phyloP scores from a whole-genome alignment of 139 green algal genomes.

The Tetradesmus obliquus region DNA sequence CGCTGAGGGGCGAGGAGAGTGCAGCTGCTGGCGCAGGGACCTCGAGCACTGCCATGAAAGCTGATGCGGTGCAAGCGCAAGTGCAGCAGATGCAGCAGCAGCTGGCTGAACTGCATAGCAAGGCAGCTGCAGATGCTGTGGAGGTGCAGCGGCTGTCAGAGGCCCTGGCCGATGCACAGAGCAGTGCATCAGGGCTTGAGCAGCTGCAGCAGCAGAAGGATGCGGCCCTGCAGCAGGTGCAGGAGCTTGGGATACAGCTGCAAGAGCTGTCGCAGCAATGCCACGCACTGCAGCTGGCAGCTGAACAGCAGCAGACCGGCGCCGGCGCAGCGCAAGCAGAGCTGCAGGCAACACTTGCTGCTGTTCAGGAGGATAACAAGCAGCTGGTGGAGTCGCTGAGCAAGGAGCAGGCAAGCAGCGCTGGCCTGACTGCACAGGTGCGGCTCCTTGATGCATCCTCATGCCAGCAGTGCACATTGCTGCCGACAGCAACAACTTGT shows the following conservation, averaged over 20 bases:
- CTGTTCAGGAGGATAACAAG: slow-evolving; percentile 2
- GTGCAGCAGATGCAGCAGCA: slow-evolving; percentile 3
- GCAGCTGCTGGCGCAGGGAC: background rate
- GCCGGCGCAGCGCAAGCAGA: background rate
- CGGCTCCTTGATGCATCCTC: background rate
- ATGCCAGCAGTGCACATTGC: too few relatives aligned
- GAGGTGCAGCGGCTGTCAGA: background rate
- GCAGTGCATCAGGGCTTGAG: background rate
- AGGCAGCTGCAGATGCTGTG: slow-evolving; percentile 6
- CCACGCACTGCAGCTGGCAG: slow-evolving; percentile 5
- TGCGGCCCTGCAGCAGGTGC: slow-evolving; percentile 30
- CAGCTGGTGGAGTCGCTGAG: slow-evolving; percentile 10
- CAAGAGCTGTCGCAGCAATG: background rate
- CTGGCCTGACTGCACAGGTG: slow-evolving; percentile 4
- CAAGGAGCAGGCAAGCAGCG: background rate
- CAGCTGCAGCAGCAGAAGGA: slow-evolving; percentile 14
- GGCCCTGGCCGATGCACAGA: background rate
- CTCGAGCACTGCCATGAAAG: background rate
- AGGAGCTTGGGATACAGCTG: slow-evolving; percentile 34
- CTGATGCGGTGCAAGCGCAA: background rate
- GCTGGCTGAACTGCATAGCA: slow-evolving; percentile 23
- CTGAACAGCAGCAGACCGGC: background rate
- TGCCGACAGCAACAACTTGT: too few relatives aligned
- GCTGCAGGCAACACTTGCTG: slow-evolving; percentile 43
- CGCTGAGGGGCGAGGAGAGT: background rate